Percentiles rank a stretch among this genome's conserved stretches.
Conservation (phyloP, 1,139 yeast species). For the Saccharomyces hybrid region DNA sequence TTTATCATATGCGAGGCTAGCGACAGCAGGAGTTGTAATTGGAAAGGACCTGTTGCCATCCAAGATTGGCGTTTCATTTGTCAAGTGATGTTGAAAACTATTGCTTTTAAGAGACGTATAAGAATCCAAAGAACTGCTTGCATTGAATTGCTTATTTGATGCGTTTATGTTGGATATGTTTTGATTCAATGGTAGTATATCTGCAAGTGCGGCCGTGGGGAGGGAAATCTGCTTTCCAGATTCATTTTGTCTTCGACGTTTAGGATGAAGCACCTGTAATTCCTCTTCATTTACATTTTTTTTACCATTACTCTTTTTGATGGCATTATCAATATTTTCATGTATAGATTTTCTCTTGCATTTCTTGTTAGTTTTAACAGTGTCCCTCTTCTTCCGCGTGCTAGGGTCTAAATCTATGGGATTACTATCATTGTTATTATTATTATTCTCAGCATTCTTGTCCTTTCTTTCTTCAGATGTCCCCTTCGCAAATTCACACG, state of each 20-base stretch:
- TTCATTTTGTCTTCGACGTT: neutral
- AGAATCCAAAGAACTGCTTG: neutral
- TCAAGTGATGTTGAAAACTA: neutral
- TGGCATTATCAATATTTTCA: neutral
- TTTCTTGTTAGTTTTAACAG: neutral
- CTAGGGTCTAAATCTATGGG: neutral
- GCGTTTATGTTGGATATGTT: neutral
- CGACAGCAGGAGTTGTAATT: neutral
- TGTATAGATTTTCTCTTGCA: neutral
- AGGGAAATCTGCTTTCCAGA: neutral
- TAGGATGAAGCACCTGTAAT: neutral
- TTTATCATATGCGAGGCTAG: neutral
- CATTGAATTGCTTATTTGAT: neutral
- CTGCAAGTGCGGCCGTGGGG: neutral
- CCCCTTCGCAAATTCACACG: neutral
- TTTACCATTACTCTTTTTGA: neutral
- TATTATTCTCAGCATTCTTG: neutral
- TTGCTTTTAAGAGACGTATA: neutral
- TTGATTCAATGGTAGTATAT: neutral
- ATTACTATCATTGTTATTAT: neutral
- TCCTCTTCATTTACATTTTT: neutral
- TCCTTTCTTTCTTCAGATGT: neutral
- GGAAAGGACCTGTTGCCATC: neutral
- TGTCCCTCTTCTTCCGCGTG: neutral
- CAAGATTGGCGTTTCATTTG: neutral